Conservation (phyloP, 2,329 filamentous ascomycete genomes). For the Rosellinia necatrix region DNA sequence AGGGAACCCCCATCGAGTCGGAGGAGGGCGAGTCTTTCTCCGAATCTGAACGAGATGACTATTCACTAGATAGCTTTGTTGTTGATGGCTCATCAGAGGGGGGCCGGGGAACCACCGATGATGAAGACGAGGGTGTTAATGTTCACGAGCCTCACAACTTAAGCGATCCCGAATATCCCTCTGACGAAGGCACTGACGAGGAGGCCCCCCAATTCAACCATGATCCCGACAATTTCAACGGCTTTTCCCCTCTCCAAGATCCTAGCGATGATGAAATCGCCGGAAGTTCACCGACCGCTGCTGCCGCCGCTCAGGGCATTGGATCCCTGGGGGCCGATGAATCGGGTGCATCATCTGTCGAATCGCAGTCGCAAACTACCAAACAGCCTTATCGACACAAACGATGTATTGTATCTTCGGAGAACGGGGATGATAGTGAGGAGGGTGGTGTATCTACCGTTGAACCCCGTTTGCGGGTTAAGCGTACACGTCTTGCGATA, state of each 20-base stretch:
- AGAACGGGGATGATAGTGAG: slow-evolving; percentile 27
- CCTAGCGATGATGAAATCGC: slow-evolving; percentile 10
- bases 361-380: slow-evolving; percentile 22
- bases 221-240: slow-evolving; percentile 27
- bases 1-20: slow-evolving; percentile 2
- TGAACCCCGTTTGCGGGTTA: slow-evolving; percentile 1
- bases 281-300: slow-evolving; percentile 17
- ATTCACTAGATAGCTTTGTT: slow-evolving; percentile 35
- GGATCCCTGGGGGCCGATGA: slow-evolving; percentile 25
- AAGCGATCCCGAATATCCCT: neutral
- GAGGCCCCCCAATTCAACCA: slow-evolving; percentile 18
- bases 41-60: slow-evolving; percentile 28
- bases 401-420: slow-evolving; percentile 36
- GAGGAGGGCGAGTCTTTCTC: slow-evolving; percentile 4
- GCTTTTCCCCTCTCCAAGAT: slow-evolving; percentile 34
- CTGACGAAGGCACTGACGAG: slow-evolving; percentile 12
- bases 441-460: neutral
- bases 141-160: slow-evolving; percentile 26
- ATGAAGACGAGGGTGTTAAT: slow-evolving; percentile 35
- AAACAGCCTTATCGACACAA: slow-evolving; percentile 20
- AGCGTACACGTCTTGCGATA: slow-evolving; percentile 19
- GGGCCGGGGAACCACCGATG: slow-evolving; percentile 19
- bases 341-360: slow-evolving; percentile 21
- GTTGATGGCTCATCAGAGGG: slow-evolving; percentile 16
- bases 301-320: slow-evolving; percentile 31